These are phyloP conservation scores for Zygosaccharomyces bisporus DNA, from an alignment of 805 yeast genomes.

Conservation along the genomic window DNA sequence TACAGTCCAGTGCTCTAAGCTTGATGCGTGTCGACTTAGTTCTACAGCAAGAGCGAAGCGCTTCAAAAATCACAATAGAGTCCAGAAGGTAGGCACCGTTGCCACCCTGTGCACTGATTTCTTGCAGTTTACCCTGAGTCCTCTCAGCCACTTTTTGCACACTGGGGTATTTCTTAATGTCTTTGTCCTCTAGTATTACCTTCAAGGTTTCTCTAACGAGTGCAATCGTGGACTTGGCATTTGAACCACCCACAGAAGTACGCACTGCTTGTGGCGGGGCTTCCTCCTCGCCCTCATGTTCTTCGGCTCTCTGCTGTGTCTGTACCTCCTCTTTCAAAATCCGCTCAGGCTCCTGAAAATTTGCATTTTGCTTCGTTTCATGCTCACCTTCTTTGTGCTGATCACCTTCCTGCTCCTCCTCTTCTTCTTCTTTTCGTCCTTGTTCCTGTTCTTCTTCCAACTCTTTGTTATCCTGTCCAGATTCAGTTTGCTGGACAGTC, in stretches of 20 bases:
- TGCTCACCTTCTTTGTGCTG: conserved; percentile 5
- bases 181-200: conserved; percentile 54
- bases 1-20: conserved; percentile 72
- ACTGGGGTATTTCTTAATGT: conserved; percentile 48
- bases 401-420: conserved; percentile 5
- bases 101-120: conserved; percentile 26
- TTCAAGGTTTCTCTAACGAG: conserved; percentile 59
- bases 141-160: conserved; percentile 34
- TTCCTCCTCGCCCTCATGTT: conserved; percentile 1
- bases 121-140: conserved; percentile 30
- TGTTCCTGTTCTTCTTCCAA: conserved; percentile 24
- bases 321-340: conserved; percentile 6
- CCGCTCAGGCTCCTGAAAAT: neutral
- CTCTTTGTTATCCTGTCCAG: neutral
- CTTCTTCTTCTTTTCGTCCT: conserved; percentile 23
- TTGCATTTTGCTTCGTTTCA: conserved; percentile 2
- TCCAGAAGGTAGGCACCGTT: conserved; percentile 36
- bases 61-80: conserved; percentile 63
- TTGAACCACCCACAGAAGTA: conserved; percentile 13
- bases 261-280: neutral
- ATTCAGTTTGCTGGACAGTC: conserved; percentile 17
- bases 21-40: conserved; percentile 60
- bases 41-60: conserved; percentile 73
- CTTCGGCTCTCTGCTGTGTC: conserved; percentile 20
- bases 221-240: conserved; percentile 33